A percentile compares a stretch with the other conserved stretches of the same genome.
Conservation (phyloP, 108 stramenopile genomes). For the Conticribra weissflogii region DNA sequence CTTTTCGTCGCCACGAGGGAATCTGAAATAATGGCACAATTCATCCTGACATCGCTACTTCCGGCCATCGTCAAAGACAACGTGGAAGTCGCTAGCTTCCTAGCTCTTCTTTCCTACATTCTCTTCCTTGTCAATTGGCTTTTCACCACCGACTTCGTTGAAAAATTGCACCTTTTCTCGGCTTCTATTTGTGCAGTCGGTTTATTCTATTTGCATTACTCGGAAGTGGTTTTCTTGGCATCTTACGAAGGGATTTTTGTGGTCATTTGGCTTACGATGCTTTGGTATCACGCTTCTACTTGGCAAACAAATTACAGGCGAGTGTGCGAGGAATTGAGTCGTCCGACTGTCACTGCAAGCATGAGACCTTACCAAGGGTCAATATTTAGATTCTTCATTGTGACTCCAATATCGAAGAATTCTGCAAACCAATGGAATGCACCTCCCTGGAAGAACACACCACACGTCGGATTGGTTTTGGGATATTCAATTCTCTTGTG, state of each 20-base stretch:
- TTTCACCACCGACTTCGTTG: slow-evolving; percentile 47
- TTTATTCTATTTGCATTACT: slow-evolving; percentile 49
- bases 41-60: slow-evolving; percentile 22
- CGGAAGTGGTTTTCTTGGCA: slow-evolving; percentile 31
- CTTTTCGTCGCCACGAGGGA: not conserved
- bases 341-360: slow-evolving; percentile 26
- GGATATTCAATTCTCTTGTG: slow-evolving; percentile 36
- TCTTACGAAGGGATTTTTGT: slow-evolving; percentile 35
- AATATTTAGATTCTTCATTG: slow-evolving; percentile 44
- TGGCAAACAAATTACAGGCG: slow-evolving; percentile 37
- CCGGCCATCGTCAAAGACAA: slow-evolving; percentile 34
- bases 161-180: slow-evolving; percentile 45
- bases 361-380: slow-evolving; percentile 44
- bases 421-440: slow-evolving; percentile 51
- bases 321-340: slow-evolving; percentile 17
- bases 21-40: not conserved
- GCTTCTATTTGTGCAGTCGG: slow-evolving; percentile 27
- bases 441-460: slow-evolving; percentile 46
- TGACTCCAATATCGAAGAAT: slow-evolving; percentile 36
- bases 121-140: slow-evolving; percentile 50
- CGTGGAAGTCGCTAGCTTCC: slow-evolving; percentile 26
- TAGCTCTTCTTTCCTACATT: slow-evolving; percentile 33
- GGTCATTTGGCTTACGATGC: slow-evolving; percentile 21
- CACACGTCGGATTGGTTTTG: slow-evolving; percentile 29
- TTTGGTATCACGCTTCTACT: slow-evolving; percentile 40